These are phyloP conservation scores for Alternaria longipes DNA, from an alignment of 2,329 filamentous ascomycete genomes.

Conservation along the genomic window DNA sequence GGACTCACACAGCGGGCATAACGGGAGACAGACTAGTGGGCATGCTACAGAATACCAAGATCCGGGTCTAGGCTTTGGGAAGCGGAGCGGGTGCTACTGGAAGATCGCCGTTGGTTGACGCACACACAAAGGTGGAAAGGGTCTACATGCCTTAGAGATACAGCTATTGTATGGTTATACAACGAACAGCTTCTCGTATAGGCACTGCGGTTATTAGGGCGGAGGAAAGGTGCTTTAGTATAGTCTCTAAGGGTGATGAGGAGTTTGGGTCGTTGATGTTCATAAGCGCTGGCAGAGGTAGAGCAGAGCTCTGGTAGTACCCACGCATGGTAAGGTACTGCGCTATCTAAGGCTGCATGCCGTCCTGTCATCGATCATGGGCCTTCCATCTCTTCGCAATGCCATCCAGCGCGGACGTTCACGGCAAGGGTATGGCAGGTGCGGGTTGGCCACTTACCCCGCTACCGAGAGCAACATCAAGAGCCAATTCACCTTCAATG, in stretches of 20 bases:
- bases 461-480: too few relatives aligned
- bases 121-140: conserved; percentile 25
- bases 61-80: conserved; percentile 13
- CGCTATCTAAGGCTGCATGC: not conserved
- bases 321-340: not conserved
- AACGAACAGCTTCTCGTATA: conserved; percentile 21
- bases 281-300: too few relatives aligned
- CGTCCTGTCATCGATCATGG: not conserved
- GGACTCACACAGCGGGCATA: conserved; percentile 16
- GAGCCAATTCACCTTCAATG: too few relatives aligned
- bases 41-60: conserved; percentile 20
- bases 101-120: conserved; percentile 18
- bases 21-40: conserved; percentile 15
- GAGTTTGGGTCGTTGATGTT: too few relatives aligned
- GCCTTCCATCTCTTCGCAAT: not conserved
- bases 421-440: not conserved
- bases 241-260: conserved; percentile 12
- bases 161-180: conserved; percentile 25
- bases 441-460: not conserved
- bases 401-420: not conserved
- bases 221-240: conserved; percentile 19
- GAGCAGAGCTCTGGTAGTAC: not conserved
- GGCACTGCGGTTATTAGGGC: conserved; percentile 24
- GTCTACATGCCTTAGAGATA: conserved; percentile 26
- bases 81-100: conserved; percentile 18